phyloP scores from a whole-genome alignment of 2,329 filamentous ascomycete genomes.

The Colletotrichum aenigma region DNA sequence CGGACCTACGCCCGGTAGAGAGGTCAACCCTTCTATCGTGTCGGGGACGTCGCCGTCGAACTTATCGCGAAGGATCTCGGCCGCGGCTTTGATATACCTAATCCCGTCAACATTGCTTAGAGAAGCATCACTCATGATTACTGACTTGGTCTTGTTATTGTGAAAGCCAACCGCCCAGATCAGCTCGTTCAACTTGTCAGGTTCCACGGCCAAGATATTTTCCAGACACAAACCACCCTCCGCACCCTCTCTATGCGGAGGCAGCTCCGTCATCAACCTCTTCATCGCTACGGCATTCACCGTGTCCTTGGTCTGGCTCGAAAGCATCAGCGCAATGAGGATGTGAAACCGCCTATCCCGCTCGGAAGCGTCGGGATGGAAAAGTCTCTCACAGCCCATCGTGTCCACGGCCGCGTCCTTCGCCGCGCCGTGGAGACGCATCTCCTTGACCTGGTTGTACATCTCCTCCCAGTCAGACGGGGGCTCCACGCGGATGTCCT shows the following conservation, averaged over 20 bases:
- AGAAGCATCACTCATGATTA: conserved; percentile 28
- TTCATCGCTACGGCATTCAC: conserved; percentile 85
- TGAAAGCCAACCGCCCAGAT: conserved; percentile 91
- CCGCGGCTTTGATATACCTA: conserved; percentile 73
- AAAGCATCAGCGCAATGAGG: conserved; percentile 86
- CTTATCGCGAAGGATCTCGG: conserved; percentile 72
- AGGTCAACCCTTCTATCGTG: conserved; percentile 75
- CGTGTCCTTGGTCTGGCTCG: conserved; percentile 91
- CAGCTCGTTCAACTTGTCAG: conserved; percentile 69
- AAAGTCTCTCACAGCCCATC: conserved; percentile 90
- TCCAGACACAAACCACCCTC: conserved; percentile 69
- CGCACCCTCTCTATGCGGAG: conserved; percentile 48
- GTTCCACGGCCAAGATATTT: conserved; percentile 75
- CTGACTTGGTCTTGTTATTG: conserved; percentile 82
- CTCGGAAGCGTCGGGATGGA: conserved; percentile 52
- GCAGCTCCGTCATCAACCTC: conserved; percentile 76
- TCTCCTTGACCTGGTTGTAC: conserved; percentile 77
- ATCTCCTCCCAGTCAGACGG: conserved; percentile 85
- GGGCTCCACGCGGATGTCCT: conserved; percentile 51
- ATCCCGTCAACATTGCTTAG: not conserved
- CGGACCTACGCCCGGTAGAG: conserved; percentile 85
- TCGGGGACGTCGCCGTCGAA: conserved; percentile 80
- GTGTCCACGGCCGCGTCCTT: conserved; percentile 89
- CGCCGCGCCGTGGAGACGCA: conserved; percentile 66
- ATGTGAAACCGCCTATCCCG: conserved; percentile 80